Evolutionary conservation across 768 basidiomycete species (phyloP).

Genomic region (Pulveroboletus sp.): DNA sequence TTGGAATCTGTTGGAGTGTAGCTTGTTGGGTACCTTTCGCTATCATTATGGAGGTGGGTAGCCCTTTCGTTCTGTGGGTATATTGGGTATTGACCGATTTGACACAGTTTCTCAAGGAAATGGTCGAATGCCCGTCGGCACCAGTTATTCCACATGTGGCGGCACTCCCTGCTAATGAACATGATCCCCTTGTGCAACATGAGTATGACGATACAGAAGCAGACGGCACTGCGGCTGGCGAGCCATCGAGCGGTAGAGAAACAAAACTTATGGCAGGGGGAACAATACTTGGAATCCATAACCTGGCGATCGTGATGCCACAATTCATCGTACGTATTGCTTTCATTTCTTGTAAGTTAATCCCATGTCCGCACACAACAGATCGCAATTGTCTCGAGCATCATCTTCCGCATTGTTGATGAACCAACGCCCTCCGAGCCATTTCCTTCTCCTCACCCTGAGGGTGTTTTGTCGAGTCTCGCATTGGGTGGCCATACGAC

Average conservation of each 20-base stretch:
- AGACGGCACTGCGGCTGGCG: constrained; percentile 35
- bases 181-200: constrained; percentile 54
- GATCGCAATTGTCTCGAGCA: constrained; percentile 82
- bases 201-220: constrained; percentile 42
- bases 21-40: constrained; percentile 98
- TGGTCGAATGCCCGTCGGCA: constrained; percentile 36
- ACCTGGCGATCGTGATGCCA: constrained; percentile 91
- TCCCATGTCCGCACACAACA: constrained; percentile 24
- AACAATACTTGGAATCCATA: constrained; percentile 92
- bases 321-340: constrained; percentile 75
- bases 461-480: constrained; percentile 23
- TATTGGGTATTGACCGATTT: background rate
- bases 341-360: background rate
- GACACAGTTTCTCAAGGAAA: constrained; percentile 67
- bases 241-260: constrained; percentile 17
- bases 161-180: constrained; percentile 30
- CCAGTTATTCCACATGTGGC: constrained; percentile 11
- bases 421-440: constrained; percentile 25
- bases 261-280: constrained; percentile 68
- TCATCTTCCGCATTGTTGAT: constrained; percentile 82
- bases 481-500: constrained; percentile 36
- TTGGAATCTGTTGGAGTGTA: constrained; percentile 95
- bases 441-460: constrained; percentile 28
- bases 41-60: constrained; percentile 89
- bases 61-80: constrained; percentile 37